Percentiles rank a stretch among this genome's conserved stretches.
These are phyloP conservation scores for Penicillium maclennaniae DNA, from an alignment of 495 filamentous ascomycete genomes.

Conservation along the genomic window DNA sequence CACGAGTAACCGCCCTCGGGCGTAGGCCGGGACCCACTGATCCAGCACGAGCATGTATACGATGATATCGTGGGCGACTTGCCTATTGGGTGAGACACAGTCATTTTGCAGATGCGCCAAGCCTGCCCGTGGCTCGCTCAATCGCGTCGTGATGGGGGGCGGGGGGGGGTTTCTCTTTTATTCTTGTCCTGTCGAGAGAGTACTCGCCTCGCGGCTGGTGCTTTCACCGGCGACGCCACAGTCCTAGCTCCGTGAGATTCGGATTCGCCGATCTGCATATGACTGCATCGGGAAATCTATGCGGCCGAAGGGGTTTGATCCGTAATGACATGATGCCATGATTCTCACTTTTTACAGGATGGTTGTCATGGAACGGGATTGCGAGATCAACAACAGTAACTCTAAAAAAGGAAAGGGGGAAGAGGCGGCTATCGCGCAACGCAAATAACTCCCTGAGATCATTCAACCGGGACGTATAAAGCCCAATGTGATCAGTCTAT, in stretches of 20 bases:
- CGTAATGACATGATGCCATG: not conserved
- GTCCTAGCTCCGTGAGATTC: not conserved
- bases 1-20: constrained; percentile 9
- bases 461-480: not conserved
- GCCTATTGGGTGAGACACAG: constrained; percentile 19
- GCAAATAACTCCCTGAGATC: not conserved
- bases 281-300: constrained; percentile 1
- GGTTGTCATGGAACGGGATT: not conserved
- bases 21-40: constrained; percentile 14
- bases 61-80: constrained; percentile 13
- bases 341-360: not conserved
- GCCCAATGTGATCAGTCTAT: not conserved
- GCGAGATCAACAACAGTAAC: not conserved
- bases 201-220: not conserved
- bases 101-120: constrained; percentile 25
- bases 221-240: not conserved
- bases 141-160: not conserved
- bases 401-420: not conserved
- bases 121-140: constrained; percentile 21
- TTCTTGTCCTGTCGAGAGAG: constrained; percentile 3
- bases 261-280: constrained; percentile 3
- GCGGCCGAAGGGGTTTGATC: not conserved
- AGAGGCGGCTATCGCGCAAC: constrained; percentile 20
- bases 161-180: not conserved
- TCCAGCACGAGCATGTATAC: constrained; percentile 18